Conservation (phyloP, 106 monocot species). For the Acorus calamus region DNA sequence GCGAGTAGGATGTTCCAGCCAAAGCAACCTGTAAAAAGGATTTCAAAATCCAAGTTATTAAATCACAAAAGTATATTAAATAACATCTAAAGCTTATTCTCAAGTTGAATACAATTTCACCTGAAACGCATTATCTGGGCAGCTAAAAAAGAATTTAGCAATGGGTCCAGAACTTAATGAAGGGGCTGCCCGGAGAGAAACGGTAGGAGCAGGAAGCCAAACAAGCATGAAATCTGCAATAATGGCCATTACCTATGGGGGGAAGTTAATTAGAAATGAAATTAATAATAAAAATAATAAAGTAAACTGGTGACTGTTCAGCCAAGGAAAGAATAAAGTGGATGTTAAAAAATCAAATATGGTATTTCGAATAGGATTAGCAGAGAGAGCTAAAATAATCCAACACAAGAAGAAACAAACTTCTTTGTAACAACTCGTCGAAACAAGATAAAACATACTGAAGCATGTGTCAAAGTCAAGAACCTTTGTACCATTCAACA, state of each 20-base stretch:
- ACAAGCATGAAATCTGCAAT: slow-evolving; percentile 99
- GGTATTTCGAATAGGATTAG: no score
- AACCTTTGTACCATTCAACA: no score
- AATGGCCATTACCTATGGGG: slow-evolving; percentile 83
- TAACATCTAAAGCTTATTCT: not conserved
- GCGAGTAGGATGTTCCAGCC: slow-evolving; percentile 59
- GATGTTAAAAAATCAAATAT: not conserved
- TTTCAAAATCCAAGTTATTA: not conserved
- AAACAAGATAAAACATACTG: no score
- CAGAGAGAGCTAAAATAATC: no score
- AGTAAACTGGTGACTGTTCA: no score
- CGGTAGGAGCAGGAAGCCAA: slow-evolving; percentile 97
- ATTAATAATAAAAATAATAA: slow-evolving; percentile 2
- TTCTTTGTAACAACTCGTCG: no score
- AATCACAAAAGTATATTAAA: not conserved
- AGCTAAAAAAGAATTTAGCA: slow-evolving; percentile 64
- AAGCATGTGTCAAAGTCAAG: no score
- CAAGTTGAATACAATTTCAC: slow-evolving; percentile 11
- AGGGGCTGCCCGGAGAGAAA: slow-evolving; percentile 65
- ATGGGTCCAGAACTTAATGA: slow-evolving; percentile 63
- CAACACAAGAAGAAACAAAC: no score
- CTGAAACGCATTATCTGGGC: slow-evolving; percentile 99
- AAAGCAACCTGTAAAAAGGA: slow-evolving; percentile 51
- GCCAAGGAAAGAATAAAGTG: not conserved
- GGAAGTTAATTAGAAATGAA: slow-evolving; percentile 1